Evolutionary conservation across 2,329 filamentous ascomycete genomes (phyloP), one percentile per base, ranked within the genome.

Genomic region (Alternaria hordeiaustralica): DNA sequence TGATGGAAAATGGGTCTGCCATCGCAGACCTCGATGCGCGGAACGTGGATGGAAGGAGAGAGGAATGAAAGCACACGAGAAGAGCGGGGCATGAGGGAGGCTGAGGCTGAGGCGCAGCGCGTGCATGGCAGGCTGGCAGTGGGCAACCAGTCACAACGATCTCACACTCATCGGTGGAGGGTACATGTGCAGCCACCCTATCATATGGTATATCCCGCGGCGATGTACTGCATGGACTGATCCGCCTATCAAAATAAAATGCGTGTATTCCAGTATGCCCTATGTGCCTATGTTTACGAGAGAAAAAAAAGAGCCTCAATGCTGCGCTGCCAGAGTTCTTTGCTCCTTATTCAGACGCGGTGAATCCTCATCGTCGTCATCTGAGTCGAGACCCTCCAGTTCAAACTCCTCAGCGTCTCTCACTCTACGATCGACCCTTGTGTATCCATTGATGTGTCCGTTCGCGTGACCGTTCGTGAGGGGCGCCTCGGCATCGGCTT

Each of bases 351-450:
- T 64, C n/a, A 61, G 65, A 12, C 70, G 62, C 5, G 56, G 47
- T 3, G 46, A 30, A 7, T 77, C 73, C 0, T 73, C 83, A 5
- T 90, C 90, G 56, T 97, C 94, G 18, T 96, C 94, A 47, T 97
- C 94, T 61, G 92, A 96, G 78, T 94, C 94, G 43, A 99, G 82
- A 0, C 93, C 95, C 63, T 96, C 93, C 1, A 99, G 85, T 81
- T 98, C 96, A 78, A 97, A 99, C 71, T 97, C 94, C 76, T 97
- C 91, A 0, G 92, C 94, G 75, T 97, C 94, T 28, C 88, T 86
- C 41, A 95, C 84, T 64, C 88, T 88, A 11, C 84, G 83, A 23
- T 88, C 87, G 46, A 86, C 85, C 68, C 80, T 69, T 77, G 79
- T 78, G 65, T 86, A 84, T 2, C 78, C 75, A 44, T 77, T 77